These are phyloP conservation scores for Pseudogymnoascus sp. DNA, from an alignment of 2,329 filamentous ascomycete genomes.

Conservation along the genomic window DNA sequence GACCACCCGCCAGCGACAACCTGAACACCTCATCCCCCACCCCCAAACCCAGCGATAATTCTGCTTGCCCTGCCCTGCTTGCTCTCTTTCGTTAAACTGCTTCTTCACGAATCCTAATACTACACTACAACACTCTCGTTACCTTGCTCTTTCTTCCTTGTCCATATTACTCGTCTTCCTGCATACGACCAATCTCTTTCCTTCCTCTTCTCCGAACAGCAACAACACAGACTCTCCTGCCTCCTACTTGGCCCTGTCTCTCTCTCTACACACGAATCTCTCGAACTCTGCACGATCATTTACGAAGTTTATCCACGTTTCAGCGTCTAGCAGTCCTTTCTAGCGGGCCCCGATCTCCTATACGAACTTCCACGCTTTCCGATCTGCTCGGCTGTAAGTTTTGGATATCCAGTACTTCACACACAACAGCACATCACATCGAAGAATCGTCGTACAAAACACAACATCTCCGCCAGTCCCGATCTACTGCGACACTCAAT, in stretches of 20 bases:
- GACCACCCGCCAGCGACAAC: not conserved
- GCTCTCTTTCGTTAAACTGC: not conserved
- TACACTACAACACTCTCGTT: not conserved
- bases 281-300: not conserved
- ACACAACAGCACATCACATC: not conserved
- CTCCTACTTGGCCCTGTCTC: not conserved
- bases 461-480: not conserved
- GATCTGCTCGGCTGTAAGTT: not conserved
- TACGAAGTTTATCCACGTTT: not conserved
- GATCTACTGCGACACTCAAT: not conserved
- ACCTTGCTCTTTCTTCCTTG: not conserved
- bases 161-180: not conserved
- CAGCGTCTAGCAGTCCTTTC: not conserved
- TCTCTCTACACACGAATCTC: not conserved
- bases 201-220: not conserved
- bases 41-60: not conserved
- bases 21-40: not conserved
- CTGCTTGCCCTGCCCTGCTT: not conserved
- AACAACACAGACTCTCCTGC: not conserved
- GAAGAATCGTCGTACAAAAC: not conserved
- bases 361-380: not conserved
- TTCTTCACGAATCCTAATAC: not conserved
- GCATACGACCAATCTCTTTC: not conserved
- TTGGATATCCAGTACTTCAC: not conserved
- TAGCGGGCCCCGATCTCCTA: not conserved